phyloP scores from a whole-genome alignment of 176 grass and related monocot species.

The Ensete ventricosum region DNA sequence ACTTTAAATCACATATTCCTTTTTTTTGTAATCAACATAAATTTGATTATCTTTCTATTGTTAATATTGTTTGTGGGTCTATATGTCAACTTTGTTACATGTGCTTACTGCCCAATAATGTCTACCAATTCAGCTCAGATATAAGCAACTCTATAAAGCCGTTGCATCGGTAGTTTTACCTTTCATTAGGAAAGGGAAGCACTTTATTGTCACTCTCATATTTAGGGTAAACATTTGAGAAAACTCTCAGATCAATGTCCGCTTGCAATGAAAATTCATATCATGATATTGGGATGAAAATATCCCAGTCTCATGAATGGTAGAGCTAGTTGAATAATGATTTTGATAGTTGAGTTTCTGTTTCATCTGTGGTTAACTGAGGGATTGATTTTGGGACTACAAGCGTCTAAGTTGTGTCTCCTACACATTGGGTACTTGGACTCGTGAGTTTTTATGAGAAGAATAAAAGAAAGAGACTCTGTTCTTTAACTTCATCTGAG shows the following conservation, averaged over 20 bases:
- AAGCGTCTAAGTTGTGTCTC: not conserved
- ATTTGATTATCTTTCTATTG: not conserved
- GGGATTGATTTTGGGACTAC: not conserved
- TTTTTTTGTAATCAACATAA: not conserved
- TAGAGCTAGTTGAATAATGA: too few relatives aligned
- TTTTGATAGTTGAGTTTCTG: not conserved
- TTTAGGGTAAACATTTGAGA: too few relatives aligned
- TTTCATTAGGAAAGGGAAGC: not conserved
- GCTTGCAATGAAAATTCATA: too few relatives aligned
- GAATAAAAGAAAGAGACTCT: not conserved
- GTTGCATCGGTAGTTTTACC: not conserved
- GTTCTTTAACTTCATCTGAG: not conserved
- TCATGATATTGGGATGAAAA: too few relatives aligned
- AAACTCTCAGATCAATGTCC: too few relatives aligned
- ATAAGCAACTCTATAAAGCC: not conserved
- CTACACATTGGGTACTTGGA: not conserved
- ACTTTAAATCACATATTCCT: not conserved
- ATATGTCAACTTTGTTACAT: not conserved
- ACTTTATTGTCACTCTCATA: not conserved
- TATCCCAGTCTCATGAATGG: too few relatives aligned
- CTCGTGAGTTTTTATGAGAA: not conserved
- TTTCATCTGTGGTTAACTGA: not conserved
- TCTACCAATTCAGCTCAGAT: not conserved
- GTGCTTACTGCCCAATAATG: not conserved
- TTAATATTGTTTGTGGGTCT: not conserved